Conservation (phyloP, 1,284 basidiomycete species). For the Fereydounia khargensis region DNA sequence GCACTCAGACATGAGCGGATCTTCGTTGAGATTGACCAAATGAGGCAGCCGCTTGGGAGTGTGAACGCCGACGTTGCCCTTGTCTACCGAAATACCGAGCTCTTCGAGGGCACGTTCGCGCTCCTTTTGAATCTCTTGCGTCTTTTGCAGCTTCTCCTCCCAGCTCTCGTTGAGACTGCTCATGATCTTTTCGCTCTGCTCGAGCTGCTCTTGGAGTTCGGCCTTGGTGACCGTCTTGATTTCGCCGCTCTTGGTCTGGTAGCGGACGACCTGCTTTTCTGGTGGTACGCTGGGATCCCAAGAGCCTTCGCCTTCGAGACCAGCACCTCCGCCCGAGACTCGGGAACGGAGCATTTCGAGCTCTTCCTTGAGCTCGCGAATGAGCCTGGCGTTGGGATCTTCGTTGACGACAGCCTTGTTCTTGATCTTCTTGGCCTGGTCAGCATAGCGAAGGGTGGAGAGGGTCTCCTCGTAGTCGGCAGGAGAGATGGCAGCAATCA, state of each 20-base stretch:
- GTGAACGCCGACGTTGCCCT: constrained; percentile 87
- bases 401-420: constrained; percentile 99
- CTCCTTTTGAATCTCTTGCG: constrained; percentile 91
- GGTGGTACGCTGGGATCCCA: constrained; percentile 87
- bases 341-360: constrained; percentile 64
- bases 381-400: constrained; percentile 96
- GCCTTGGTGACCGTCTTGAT: constrained; percentile 95
- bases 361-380: constrained; percentile 97
- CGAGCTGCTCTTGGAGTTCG: constrained; percentile 92
- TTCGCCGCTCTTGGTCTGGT: constrained; percentile 86
- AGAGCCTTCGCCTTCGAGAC: constrained; percentile 65
- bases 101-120: constrained; percentile 95
- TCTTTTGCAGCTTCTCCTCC: constrained; percentile 91
- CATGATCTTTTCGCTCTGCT: constrained; percentile 96
- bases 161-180: constrained; percentile 92
- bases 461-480: constrained; percentile 98
- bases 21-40: constrained; percentile 54
- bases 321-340: constrained; percentile 36
- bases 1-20: constrained; percentile 61
- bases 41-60: constrained; percentile 79
- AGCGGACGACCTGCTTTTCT: constrained; percentile 92
- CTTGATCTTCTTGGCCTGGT: constrained; percentile 98
- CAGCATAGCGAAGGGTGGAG: constrained; percentile 90
- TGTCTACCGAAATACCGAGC: constrained; percentile 93
- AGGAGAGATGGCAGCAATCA: constrained; percentile 92